Evolutionary conservation across 2,329 filamentous ascomycete genomes (phyloP).

Genomic region (Colletotrichum sp.): DNA sequence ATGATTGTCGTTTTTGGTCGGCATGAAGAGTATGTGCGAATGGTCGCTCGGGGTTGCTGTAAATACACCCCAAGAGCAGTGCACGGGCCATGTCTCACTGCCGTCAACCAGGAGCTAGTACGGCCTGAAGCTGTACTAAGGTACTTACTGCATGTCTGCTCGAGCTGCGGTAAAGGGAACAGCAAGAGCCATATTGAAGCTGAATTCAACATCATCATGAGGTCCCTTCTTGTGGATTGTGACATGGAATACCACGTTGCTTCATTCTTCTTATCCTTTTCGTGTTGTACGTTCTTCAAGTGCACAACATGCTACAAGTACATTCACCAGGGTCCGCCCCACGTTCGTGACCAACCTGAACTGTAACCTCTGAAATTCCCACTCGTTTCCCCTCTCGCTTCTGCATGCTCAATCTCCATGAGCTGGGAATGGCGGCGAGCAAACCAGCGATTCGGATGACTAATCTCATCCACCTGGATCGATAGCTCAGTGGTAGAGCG

Average conservation of each 20-base stretch:
- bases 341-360: background rate
- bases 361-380: background rate
- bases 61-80: background rate
- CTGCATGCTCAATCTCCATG: background rate
- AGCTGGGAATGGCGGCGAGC: background rate
- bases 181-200: background rate
- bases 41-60: background rate
- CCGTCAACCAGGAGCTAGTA: background rate
- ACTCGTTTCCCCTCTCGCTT: background rate
- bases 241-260: background rate
- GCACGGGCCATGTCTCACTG: background rate
- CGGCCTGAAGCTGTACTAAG: background rate
- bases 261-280: background rate
- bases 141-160: background rate
- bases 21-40: background rate
- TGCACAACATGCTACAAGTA: background rate
- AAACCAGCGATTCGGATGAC: background rate
- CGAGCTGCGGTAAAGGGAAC: background rate
- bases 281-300: background rate
- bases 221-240: background rate
- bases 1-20: conserved; percentile 3
- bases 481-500: conserved; percentile 22
- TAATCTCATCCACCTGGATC: conserved; percentile 2
- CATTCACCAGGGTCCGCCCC: conserved; percentile 1
- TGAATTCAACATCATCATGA: background rate